phyloP scores from a whole-genome alignment of 2,329 filamentous ascomycete species.

The Botrytis cinerea region DNA sequence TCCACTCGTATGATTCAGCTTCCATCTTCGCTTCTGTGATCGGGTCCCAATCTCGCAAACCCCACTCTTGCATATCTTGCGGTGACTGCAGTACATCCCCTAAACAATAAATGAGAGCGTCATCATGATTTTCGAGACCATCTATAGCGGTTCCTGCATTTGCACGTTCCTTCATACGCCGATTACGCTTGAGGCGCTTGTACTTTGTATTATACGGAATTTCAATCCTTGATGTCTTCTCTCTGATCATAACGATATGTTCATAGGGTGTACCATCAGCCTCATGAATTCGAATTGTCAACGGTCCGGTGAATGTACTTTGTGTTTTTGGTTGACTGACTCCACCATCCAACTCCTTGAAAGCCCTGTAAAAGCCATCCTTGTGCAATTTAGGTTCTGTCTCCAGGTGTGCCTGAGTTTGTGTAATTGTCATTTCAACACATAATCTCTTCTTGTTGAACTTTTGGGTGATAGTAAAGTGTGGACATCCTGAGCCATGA shows the following conservation, averaged over 20 bases:
- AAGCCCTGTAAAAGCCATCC: slow-evolving; percentile 77
- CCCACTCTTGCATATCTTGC: slow-evolving; percentile 82
- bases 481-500: slow-evolving; percentile 81
- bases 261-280: slow-evolving; percentile 98
- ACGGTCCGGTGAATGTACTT: slow-evolving; percentile 87
- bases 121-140: slow-evolving; percentile 68
- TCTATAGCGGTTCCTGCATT: slow-evolving; percentile 64
- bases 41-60: slow-evolving; percentile 82
- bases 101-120: slow-evolving; percentile 84
- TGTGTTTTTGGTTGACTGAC: slow-evolving; percentile 71
- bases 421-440: slow-evolving; percentile 86
- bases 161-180: slow-evolving; percentile 76
- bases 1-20: slow-evolving; percentile 97
- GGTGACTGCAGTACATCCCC: slow-evolving; percentile 85
- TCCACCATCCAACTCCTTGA: slow-evolving; percentile 74
- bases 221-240: slow-evolving; percentile 81
- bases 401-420: slow-evolving; percentile 58
- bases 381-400: slow-evolving; percentile 62
- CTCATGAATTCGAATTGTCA: slow-evolving; percentile 98
- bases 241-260: slow-evolving; percentile 94
- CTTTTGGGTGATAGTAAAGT: slow-evolving; percentile 79
- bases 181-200: slow-evolving; percentile 89
- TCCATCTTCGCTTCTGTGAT: slow-evolving; percentile 92
- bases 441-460: slow-evolving; percentile 99
- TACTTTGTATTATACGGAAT: slow-evolving; percentile 99